Base-by-base conservation (phyloP, 108 stramenopile genomes). In the Fistulifera solaris region DNA sequence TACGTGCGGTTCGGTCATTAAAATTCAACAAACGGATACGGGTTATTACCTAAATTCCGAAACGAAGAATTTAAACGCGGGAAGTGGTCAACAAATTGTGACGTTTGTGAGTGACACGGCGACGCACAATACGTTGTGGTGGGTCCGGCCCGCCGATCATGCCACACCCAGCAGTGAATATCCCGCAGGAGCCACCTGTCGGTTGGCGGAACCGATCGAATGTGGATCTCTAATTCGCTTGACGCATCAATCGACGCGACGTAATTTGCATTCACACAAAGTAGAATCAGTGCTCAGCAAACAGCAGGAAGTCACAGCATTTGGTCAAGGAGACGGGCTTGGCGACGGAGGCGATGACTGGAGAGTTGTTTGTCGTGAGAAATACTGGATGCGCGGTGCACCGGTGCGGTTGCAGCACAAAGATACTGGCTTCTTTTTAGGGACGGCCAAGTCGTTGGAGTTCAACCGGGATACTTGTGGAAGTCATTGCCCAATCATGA, bases 251-350 rank as follows among this genome's bases (percentile, higher is more conserved):
- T 47, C 58, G 24, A 87, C 83, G 22, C 38, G 42, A 8, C 41
- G 56, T 12, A 92, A 92, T 71, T 61, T 92, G 40, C 90, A 92
- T 57, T 77, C 81, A 12, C 90, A 92, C 54, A 65, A 46, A 8
- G 76, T 83, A 4, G 54, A 65, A 27, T 64, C 61, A 25, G 78
- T 83, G 6, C 43, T 91, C 24, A 71, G 68, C 27, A 61, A 68
- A 46, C 89, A 91, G 66, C 89, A 92, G 48, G 90, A 92, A 70
- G 78, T 92, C 1, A 70, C 81, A 2, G 81, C 67, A 2, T 92
- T 70, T 58, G 90, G 90, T 24, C 40, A 72, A 27, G 81, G 76
- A 5, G 66, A 80, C 23, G 89, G 89, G 7, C 63, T 69, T 18
- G 86, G 86, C 13, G 90, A 92, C 58, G 57, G 58, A 22, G 86